Evolutionary conservation across 345 rosid genomes (phyloP).

Genomic region (Populus deltoides): DNA sequence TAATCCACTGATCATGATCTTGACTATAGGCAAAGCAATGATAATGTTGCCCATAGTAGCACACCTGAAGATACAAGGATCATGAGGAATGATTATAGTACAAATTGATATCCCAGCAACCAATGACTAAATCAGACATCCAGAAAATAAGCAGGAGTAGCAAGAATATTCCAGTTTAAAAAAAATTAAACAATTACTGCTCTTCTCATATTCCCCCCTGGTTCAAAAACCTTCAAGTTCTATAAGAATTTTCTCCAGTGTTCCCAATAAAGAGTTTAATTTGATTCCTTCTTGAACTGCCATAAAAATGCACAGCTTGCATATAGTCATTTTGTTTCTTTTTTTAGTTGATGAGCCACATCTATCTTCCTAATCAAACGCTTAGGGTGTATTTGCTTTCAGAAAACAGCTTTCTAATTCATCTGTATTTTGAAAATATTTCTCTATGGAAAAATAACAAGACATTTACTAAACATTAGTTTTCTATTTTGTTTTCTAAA

Average conservation of each 20-base stretch:
- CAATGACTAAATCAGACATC: neutral
- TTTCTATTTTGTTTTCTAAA: neutral
- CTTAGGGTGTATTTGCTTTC: neutral
- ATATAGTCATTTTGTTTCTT: neutral
- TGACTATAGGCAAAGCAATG: slow-evolving; percentile 91
- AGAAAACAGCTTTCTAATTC: neutral
- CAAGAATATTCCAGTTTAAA: neutral
- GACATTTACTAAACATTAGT: neutral
- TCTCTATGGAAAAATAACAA: neutral
- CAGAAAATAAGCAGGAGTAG: neutral
- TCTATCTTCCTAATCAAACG: neutral
- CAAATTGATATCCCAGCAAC: neutral
- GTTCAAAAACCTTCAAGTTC: neutral
- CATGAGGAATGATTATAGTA: neutral
- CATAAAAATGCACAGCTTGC: neutral
- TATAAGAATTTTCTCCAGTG: neutral
- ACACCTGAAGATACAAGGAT: slow-evolving; percentile 58
- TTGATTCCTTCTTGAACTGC: neutral
- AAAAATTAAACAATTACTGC: neutral
- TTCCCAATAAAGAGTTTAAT: neutral
- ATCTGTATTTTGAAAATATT: neutral
- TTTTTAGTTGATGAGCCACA: neutral
- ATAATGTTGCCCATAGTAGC: slow-evolving; percentile 98
- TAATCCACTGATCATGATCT: slow-evolving; percentile 70
- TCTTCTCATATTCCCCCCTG: neutral